These are phyloP conservation scores for Chrysanthemum lavandulifolium DNA, from an alignment of 129 eudicot species.

Conservation along the genomic window DNA sequence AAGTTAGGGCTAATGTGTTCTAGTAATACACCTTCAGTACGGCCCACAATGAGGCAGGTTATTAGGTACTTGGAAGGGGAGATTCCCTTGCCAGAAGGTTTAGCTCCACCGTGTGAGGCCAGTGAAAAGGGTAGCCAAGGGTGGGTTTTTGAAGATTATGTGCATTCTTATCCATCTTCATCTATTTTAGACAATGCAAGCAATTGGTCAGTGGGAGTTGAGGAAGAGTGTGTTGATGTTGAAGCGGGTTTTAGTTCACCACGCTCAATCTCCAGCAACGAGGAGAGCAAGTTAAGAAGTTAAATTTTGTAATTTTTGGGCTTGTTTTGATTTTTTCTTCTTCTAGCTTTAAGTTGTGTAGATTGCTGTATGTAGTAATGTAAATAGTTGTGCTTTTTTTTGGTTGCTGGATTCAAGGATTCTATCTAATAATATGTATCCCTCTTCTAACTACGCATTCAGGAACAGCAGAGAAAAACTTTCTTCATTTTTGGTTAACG, in stretches of 20 bases:
- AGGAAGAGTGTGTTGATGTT: constrained; percentile 44
- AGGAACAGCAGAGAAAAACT: not conserved
- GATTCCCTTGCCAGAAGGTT: constrained; percentile 40
- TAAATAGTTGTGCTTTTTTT: not conserved
- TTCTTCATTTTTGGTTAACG: not conserved
- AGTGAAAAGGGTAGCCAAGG: constrained; percentile 38
- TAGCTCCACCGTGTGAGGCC: constrained; percentile 37
- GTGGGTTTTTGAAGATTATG: constrained; percentile 53
- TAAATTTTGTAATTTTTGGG: not conserved
- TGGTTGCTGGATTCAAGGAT: no score
- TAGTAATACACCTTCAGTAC: constrained; percentile 31
- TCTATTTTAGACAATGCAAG: constrained; percentile 52
- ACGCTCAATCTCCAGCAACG: not conserved
- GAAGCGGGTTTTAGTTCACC: constrained; percentile 40
- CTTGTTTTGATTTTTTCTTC: not conserved
- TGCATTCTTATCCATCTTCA: constrained; percentile 59
- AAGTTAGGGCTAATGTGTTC: constrained; percentile 80
- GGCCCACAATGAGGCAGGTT: constrained; percentile 71
- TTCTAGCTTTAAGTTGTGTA: constrained; percentile 8
- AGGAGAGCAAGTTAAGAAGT: constrained; percentile 1
- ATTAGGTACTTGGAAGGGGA: constrained; percentile 79
- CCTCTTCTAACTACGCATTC: constrained; percentile 19
- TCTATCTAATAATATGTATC: not conserved
- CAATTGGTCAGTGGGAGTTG: constrained; percentile 37
- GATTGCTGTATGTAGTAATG: constrained; percentile 2